Evolutionary conservation across 2,329 filamentous ascomycete genomes (phyloP).

Genomic region (Fusarium nygamai): DNA sequence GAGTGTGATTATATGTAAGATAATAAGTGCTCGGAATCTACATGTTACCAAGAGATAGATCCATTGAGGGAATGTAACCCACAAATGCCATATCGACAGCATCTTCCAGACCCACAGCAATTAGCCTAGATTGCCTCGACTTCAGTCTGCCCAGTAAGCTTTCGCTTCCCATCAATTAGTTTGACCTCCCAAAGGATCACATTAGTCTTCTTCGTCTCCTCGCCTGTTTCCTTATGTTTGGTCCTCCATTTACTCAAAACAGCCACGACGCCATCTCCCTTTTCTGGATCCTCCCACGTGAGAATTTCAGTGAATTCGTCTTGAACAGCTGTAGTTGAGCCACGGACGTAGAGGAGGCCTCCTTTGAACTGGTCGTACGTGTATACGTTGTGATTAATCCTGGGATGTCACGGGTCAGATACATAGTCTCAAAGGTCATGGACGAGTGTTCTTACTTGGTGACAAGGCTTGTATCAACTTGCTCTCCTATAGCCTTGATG

Average conservation of each 20-base stretch:
- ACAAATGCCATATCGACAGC: fast-evolving
- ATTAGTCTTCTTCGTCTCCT: background rate
- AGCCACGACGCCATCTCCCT: fast-evolving
- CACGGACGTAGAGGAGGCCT: background rate
- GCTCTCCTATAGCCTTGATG: fast-evolving
- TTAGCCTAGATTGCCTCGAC: background rate
- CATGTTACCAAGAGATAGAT: fast-evolving
- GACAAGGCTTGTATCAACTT: background rate
- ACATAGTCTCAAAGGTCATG: fast-evolving
- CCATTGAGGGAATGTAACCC: background rate
- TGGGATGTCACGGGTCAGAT: fast-evolving
- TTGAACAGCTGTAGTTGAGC: background rate
- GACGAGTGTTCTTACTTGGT: background rate
- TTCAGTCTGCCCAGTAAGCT: background rate
- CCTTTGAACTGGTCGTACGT: background rate
- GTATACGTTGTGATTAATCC: background rate
- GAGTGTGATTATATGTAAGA: no score
- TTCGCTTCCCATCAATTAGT: background rate
- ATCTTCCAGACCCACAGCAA: fast-evolving
- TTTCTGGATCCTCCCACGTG: background rate
- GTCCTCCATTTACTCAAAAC: background rate
- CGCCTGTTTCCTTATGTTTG: background rate
- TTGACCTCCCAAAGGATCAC: background rate
- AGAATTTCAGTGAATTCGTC: background rate
- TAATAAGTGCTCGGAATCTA: background rate